phyloP scores from a whole-genome alignment of 176 grass and related monocot species.

The Lolium perenne region DNA sequence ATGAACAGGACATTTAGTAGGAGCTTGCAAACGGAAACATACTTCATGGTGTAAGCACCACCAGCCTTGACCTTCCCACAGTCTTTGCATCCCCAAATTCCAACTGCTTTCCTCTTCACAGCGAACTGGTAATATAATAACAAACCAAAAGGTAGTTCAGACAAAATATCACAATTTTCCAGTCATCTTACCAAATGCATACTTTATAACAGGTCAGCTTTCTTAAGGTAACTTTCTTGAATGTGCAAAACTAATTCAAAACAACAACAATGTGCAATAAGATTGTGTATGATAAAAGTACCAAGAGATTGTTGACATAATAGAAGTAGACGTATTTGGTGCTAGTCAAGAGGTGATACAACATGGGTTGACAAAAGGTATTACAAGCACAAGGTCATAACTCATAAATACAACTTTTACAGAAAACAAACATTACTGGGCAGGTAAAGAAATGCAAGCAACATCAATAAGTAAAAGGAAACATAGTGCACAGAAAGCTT shows the following conservation, averaged over 20 bases:
- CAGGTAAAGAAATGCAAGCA: neutral
- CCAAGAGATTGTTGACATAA: neutral
- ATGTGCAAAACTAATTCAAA: neutral
- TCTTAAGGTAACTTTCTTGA: neutral
- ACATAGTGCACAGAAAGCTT: neutral
- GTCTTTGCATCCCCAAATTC: constrained; percentile 96
- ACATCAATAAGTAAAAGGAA: neutral
- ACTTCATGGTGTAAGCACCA: constrained; percentile 88
- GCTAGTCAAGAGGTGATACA: neutral
- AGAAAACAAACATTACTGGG: neutral
- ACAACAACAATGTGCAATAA: neutral
- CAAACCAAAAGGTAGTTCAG: neutral
- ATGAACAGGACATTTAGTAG: neutral
- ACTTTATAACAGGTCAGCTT: neutral
- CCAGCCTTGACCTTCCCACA: constrained; percentile 94
- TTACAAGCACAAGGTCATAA: neutral
- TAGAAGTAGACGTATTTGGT: neutral
- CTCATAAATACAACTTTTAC: no score
- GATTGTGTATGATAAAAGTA: neutral
- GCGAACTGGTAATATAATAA: constrained; percentile 55
- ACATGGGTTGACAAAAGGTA: neutral
- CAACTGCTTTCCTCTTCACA: constrained; percentile 92
- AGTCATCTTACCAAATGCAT: neutral
- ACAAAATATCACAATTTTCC: neutral
- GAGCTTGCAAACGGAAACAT: neutral